phyloP scores from a whole-genome alignment of 2,329 filamentous ascomycete genomes.

The Atkinsonella hypoxylon region DNA sequence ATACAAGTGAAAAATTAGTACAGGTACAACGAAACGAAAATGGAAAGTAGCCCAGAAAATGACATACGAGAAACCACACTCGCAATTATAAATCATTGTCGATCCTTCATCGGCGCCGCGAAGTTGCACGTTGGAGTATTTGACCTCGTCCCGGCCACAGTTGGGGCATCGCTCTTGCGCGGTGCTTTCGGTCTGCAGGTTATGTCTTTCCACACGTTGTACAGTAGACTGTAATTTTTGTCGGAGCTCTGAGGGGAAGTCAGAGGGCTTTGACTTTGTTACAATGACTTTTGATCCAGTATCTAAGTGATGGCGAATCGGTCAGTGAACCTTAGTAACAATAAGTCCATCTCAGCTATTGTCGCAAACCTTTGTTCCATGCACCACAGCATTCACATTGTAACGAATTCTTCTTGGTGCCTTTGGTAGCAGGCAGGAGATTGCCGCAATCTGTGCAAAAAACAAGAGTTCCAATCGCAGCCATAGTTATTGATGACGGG shows the following conservation, averaged over 20 bases:
- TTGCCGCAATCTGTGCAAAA: constrained; percentile 94
- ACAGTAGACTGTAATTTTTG: constrained; percentile 75
- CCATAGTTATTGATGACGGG: constrained; percentile 42
- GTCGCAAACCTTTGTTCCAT: constrained; percentile 60
- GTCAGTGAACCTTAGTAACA: background rate
- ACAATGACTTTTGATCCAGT: constrained; percentile 63
- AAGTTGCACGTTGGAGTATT: constrained; percentile 73
- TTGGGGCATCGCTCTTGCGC: constrained; percentile 63
- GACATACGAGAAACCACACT: constrained; percentile 71
- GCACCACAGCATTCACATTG: constrained; percentile 79
- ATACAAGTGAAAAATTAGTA: background rate
- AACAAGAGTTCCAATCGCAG: constrained; percentile 78
- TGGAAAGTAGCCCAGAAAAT: background rate
- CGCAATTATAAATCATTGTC: constrained; percentile 81
- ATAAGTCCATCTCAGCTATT: background rate
- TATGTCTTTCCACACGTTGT: constrained; percentile 66
- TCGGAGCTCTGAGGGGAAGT: constrained; percentile 82
- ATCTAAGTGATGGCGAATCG: constrained; percentile 33
- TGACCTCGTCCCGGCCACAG: constrained; percentile 73
- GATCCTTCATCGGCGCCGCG: constrained; percentile 91
- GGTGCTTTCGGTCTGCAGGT: constrained; percentile 59
- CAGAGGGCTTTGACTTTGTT: constrained; percentile 75
- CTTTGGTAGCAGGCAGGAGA: constrained; percentile 69
- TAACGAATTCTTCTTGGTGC: constrained; percentile 62
- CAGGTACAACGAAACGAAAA: constrained; percentile 5